Percentiles rank a stretch among this genome's conserved stretches.
Conservation (phyloP, 495 filamentous ascomycete genomes). For the Hypoxylon perforatum region DNA sequence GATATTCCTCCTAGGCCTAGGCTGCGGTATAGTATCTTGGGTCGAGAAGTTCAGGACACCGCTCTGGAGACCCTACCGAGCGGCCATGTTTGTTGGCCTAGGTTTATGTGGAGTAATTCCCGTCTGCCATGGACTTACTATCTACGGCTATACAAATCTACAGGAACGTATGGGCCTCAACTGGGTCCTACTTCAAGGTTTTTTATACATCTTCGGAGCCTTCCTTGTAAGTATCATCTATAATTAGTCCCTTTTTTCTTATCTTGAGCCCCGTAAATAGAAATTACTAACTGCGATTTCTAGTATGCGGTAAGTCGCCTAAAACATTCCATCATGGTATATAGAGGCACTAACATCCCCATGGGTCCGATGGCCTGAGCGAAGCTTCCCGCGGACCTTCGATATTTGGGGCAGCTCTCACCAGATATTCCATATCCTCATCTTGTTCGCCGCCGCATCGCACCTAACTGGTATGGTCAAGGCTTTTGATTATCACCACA, state of each 20-base stretch:
- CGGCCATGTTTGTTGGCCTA: constrained; percentile 90
- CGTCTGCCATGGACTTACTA: constrained; percentile 71
- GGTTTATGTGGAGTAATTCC: constrained; percentile 87
- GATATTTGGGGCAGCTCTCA: constrained; percentile 84
- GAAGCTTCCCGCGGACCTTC: constrained; percentile 69
- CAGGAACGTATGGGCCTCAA: constrained; percentile 79
- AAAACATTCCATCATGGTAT: constrained; percentile 12
- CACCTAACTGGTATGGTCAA: constrained; percentile 72
- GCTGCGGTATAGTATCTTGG: constrained; percentile 79
- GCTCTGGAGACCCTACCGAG: constrained; percentile 83
- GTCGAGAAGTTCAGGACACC: constrained; percentile 85
- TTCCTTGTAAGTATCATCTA: constrained; percentile 58
- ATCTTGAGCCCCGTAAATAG: not conserved
- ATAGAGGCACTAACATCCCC: constrained; percentile 24
- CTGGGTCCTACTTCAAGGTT: constrained; percentile 82
- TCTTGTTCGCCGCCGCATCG: constrained; percentile 71
- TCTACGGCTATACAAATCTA: constrained; percentile 61
- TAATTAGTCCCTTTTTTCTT: not conserved
- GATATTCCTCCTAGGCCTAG: constrained; percentile 81
- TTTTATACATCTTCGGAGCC: constrained; percentile 87
- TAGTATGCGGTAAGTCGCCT: constrained; percentile 37
- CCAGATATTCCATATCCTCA: constrained; percentile 82
- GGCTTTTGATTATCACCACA: constrained; percentile 62
- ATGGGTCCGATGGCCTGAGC: constrained; percentile 69
- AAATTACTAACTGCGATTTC: constrained; percentile 9